Percentiles rank a stretch among this genome's conserved stretches.
These are phyloP conservation scores for Incumbomyces delicatus DNA, from an alignment of 2,329 filamentous ascomycete genomes.

Conservation along the genomic window DNA sequence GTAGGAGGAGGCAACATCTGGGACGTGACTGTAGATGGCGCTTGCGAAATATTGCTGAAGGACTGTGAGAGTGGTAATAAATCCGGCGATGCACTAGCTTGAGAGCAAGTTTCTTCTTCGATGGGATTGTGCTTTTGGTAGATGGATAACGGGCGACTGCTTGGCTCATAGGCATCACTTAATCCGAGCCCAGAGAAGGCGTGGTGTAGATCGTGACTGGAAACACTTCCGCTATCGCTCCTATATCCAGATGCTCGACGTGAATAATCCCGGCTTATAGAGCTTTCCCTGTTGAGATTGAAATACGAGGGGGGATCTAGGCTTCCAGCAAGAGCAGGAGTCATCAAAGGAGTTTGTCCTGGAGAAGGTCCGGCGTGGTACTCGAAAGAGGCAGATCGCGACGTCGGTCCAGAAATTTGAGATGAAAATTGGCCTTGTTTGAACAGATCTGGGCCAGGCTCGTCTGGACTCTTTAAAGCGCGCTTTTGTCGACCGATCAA, in stretches of 20 bases:
- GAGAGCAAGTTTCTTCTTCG: conserved; percentile 65
- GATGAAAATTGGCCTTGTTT: conserved; percentile 79
- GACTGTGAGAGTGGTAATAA: conserved; percentile 55
- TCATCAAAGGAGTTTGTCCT: conserved; percentile 74
- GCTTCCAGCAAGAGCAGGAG: conserved; percentile 58
- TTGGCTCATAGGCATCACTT: conserved; percentile 47
- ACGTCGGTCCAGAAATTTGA: conserved; percentile 74
- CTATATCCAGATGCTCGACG: conserved; percentile 67
- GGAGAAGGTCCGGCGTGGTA: conserved; percentile 70
- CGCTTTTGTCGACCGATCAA: conserved; percentile 93
- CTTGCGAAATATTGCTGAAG: conserved; percentile 39
- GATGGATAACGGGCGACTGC: conserved; percentile 28
- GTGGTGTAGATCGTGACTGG: conserved; percentile 67
- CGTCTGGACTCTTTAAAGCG: conserved; percentile 65
- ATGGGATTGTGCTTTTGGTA: conserved; percentile 46
- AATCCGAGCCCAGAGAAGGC: conserved; percentile 76
- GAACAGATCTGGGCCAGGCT: conserved; percentile 82
- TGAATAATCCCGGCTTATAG: conserved; percentile 50
- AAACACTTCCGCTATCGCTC: conserved; percentile 72
- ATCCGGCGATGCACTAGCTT: conserved; percentile 68
- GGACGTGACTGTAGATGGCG: conserved; percentile 36
- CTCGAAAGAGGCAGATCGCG: conserved; percentile 87
- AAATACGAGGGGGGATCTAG: conserved; percentile 90
- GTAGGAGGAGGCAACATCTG: conserved; percentile 83
- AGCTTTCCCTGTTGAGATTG: conserved; percentile 56